These are phyloP conservation scores for Linnemannia exigua DNA, from an alignment of 192 early-diverging fungal species.

Conservation along the genomic window DNA sequence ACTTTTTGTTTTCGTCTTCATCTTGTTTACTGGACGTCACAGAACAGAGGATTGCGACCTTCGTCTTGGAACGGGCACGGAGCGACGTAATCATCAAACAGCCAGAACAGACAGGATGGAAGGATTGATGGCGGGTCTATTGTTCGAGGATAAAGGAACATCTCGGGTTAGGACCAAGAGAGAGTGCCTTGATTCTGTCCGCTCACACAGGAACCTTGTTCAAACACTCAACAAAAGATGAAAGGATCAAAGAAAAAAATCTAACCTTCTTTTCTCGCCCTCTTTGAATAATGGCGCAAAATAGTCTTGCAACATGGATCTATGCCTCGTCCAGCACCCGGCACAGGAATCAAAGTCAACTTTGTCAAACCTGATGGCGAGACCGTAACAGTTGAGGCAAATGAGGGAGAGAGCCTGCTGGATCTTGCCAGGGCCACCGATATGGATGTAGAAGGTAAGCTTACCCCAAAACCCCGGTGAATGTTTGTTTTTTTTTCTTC, in stretches of 20 bases:
- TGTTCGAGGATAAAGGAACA: neutral
- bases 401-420: slow-evolving; percentile 89
- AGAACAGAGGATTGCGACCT: neutral
- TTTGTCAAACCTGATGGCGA: slow-evolving; percentile 91
- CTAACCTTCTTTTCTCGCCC: slow-evolving; percentile 6
- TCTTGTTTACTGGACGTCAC: neutral
- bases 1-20: neutral
- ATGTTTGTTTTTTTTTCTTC: neutral
- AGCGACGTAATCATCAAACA: neutral
- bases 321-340: slow-evolving; percentile 48
- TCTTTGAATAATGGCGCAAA: neutral
- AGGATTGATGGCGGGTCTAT: neutral
- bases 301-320: slow-evolving; percentile 45
- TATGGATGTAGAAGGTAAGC: slow-evolving; percentile 92
- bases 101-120: neutral
- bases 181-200: neutral
- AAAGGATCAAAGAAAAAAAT: neutral
- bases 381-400: slow-evolving; percentile 78
- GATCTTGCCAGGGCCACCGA: slow-evolving; percentile 93
- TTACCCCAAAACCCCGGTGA: neutral
- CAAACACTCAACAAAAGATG: neutral
- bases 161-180: neutral
- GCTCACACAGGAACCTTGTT: neutral
- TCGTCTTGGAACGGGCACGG: neutral
- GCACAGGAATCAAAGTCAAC: slow-evolving; percentile 72